A percentile compares a stretch with the other conserved stretches of the same genome.
These are phyloP conservation scores for Quercus parvula DNA, from an alignment of 306 rosid genomes.

Conservation along the genomic window DNA sequence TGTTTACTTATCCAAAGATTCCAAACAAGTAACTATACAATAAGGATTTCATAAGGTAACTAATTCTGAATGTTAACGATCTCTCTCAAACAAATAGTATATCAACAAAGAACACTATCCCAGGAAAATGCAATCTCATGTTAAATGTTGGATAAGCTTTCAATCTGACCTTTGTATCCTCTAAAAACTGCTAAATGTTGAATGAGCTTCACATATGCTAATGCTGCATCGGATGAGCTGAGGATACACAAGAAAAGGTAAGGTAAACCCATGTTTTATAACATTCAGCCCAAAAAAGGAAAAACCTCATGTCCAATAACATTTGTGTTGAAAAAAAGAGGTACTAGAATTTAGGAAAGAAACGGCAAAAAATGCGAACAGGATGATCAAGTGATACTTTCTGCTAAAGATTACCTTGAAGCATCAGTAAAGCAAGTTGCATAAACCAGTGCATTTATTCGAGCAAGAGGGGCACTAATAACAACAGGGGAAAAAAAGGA, in stretches of 20 bases:
- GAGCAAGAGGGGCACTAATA: conserved; percentile 72
- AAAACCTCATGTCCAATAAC: not conserved
- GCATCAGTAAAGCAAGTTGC: conserved; percentile 95
- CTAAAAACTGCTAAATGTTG: conserved; percentile 86
- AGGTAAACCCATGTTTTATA: not conserved
- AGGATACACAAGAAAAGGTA: conserved; percentile 29
- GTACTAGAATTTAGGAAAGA: not conserved
- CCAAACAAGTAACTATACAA: no score
- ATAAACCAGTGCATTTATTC: conserved; percentile 76
- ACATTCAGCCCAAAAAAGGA: no score
- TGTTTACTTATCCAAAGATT: no score
- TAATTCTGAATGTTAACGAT: not conserved
- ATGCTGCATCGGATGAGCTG: conserved; percentile 87
- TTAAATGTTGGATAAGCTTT: conserved; percentile 12
- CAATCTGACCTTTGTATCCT: conserved; percentile 83
- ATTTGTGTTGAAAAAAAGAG: not conserved
- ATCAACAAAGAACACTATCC: not conserved
- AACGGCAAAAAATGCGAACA: conserved; percentile 6
- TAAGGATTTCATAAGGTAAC: not conserved
- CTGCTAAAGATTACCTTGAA: conserved; percentile 61
- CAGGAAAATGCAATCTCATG: not conserved
- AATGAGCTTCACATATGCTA: conserved; percentile 89
- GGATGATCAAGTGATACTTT: conserved; percentile 20
- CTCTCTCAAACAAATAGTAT: not conserved
- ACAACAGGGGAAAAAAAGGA: not conserved